A percentile compares a stretch with the other conserved stretches of the same genome.
phyloP scores from a whole-genome alignment of 2,329 filamentous ascomycete genomes.

The Diaporthe capsici region DNA sequence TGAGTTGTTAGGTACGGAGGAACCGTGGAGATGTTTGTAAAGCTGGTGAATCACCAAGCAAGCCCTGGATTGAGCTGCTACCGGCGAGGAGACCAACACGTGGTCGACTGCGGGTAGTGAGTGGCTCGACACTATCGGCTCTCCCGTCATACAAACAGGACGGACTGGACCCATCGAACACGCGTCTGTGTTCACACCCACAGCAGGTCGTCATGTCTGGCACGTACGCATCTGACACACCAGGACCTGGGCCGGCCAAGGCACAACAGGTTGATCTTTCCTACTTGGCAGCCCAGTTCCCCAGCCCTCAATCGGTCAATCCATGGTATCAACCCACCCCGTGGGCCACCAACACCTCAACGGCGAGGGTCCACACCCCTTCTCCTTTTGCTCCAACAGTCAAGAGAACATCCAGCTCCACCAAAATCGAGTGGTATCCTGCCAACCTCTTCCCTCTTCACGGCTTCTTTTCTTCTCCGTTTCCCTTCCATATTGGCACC shows the following conservation, averaged over 20 bases:
- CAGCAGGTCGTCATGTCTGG: conserved; percentile 7
- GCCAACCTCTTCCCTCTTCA: not conserved
- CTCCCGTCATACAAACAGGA: not conserved
- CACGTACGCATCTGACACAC: conserved; percentile 16
- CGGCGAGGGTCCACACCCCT: not conserved
- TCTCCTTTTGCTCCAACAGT: conserved; percentile 10
- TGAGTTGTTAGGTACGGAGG: no score
- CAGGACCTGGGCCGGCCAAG: not conserved
- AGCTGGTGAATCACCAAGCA: no score
- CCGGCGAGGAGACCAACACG: not conserved
- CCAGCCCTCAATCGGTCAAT: conserved; percentile 6
- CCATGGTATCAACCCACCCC: conserved; percentile 16
- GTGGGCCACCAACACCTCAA: not conserved
- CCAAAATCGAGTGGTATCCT: not conserved
- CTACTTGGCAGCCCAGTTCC: conserved; percentile 1
- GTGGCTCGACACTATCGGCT: not conserved
- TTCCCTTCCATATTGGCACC: no score
- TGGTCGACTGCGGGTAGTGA: not conserved
- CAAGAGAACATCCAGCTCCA: not conserved
- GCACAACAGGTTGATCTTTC: not conserved
- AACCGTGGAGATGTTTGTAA: not conserved
- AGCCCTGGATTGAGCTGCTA: not conserved
- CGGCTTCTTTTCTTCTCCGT: not conserved
- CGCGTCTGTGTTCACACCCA: conserved; percentile 7
- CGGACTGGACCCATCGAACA: not conserved